Evolutionary conservation across 2,329 filamentous ascomycete species (phyloP).

Genomic region (Phaeosphaeria sp.): DNA sequence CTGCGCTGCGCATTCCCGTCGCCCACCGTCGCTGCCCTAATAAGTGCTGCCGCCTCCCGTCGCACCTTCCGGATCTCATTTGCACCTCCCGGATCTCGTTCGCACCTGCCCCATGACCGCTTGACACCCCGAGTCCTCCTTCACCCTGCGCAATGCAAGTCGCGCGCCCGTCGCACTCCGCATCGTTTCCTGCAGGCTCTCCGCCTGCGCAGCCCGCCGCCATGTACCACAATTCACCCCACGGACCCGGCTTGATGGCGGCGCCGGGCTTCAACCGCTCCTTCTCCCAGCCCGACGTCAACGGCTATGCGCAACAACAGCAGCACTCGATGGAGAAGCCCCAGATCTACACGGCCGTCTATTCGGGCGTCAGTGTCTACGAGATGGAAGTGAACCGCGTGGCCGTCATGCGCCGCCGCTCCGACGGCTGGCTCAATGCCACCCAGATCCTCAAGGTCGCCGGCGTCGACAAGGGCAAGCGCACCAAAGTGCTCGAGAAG

Average conservation of each 20-base stretch:
- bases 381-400: conserved; percentile 97
- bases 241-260: conserved; percentile 40
- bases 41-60: neutral
- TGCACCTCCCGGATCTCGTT: neutral
- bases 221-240: conserved; percentile 43
- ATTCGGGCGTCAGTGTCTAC: conserved; percentile 95
- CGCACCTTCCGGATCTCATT: neutral
- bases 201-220: conserved; percentile 31
- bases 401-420: conserved; percentile 93
- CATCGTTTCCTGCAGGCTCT: conserved; percentile 37
- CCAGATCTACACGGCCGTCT: conserved; percentile 72
- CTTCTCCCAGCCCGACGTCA: conserved; percentile 42
- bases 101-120: conserved; percentile 16
- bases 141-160: conserved; percentile 42
- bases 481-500: conserved; percentile 97
- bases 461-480: conserved; percentile 95
- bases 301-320: conserved; percentile 41
- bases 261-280: conserved; percentile 46
- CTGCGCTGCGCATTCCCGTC: neutral
- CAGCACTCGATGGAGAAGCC: conserved; percentile 52
- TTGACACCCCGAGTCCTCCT: conserved; percentile 19
- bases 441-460: conserved; percentile 98
- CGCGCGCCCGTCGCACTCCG: conserved; percentile 36
- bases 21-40: neutral
- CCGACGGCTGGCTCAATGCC: conserved; percentile 96